These are phyloP conservation scores for Rubia balearica DNA, from an alignment of 305 asterid genomes.

Conservation along the genomic window DNA sequence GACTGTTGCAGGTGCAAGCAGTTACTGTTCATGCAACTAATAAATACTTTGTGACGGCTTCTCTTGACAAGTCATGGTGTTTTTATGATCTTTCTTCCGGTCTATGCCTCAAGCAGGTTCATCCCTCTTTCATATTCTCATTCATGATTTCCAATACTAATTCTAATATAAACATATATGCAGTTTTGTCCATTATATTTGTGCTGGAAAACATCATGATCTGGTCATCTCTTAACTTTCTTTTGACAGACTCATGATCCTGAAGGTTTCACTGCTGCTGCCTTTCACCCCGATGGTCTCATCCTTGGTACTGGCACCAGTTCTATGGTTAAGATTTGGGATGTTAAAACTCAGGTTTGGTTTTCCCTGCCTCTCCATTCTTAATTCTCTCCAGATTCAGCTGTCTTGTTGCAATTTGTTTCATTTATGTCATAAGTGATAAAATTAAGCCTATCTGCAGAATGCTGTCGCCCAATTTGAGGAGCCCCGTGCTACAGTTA, in stretches of 20 bases:
- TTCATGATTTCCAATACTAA: background rate
- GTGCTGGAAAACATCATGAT: background rate
- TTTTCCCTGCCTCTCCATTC: background rate
- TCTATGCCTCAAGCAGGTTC: conserved; percentile 89
- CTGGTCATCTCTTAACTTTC: background rate
- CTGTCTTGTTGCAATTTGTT: background rate
- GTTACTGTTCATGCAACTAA: conserved; percentile 95
- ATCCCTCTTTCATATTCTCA: conserved; percentile 6
- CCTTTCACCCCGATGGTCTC: conserved; percentile 99
- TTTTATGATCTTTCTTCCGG: conserved; percentile 87
- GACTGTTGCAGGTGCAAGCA: conserved; percentile 72
- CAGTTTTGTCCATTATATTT: background rate
- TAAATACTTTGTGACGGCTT: conserved; percentile 83
- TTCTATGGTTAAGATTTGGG: conserved; percentile 88
- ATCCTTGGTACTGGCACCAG: conserved; percentile 96
- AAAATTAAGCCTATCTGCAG: conserved; percentile 31
- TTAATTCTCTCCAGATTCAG: background rate
- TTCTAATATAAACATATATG: background rate
- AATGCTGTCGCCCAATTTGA: conserved; percentile 81
- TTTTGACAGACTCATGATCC: conserved; percentile 65
- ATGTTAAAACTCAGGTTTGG: conserved; percentile 90
- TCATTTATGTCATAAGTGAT: conserved; percentile 3
- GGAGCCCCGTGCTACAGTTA: conserved; percentile 79
- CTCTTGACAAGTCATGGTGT: conserved; percentile 96
- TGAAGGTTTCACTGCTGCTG: conserved; percentile 83